These are phyloP conservation scores for Dicorynia guianensis DNA, from an alignment of 306 rosid genomes.

Conservation along the genomic window DNA sequence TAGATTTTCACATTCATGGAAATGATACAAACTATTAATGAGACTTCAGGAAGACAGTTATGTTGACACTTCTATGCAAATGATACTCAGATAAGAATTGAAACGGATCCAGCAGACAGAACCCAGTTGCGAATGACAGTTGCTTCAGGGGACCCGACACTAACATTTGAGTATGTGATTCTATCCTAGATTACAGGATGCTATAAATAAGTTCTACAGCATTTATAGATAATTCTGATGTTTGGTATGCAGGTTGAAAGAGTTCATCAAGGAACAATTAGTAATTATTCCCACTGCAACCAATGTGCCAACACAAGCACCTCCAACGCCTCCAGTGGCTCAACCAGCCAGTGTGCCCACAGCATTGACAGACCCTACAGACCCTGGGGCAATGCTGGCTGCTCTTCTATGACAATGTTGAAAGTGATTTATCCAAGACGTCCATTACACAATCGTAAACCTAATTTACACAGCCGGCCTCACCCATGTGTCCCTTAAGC, in stretches of 20 bases:
- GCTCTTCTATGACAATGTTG: conserved; percentile 55
- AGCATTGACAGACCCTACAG: conserved; percentile 60
- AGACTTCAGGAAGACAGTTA: not conserved
- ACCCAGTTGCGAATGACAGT: conserved; percentile 80
- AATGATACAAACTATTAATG: not conserved
- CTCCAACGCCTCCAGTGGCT: conserved; percentile 47
- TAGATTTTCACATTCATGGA: not conserved
- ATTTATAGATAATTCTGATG: conserved; percentile 11
- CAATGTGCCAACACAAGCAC: conserved; percentile 42
- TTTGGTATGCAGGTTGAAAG: conserved; percentile 65
- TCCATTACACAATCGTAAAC: conserved; percentile 50
- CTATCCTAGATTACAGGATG: not conserved
- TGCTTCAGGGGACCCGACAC: conserved; percentile 69
- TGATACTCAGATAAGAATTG: conserved; percentile 63
- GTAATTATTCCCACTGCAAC: conserved; percentile 52
- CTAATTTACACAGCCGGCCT: conserved; percentile 53
- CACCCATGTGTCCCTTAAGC: conserved; percentile 34
- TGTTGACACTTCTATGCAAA: conserved; percentile 25
- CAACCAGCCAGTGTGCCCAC: conserved; percentile 50
- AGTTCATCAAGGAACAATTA: conserved; percentile 70
- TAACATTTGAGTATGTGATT: conserved; percentile 67
- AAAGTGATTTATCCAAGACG: conserved; percentile 38
- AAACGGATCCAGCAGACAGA: conserved; percentile 85
- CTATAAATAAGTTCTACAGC: not conserved
- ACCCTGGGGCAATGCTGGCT: conserved; percentile 79